These are phyloP conservation scores for Davidsoniella australis DNA, from an alignment of 2,329 filamentous ascomycete species.

Conservation along the genomic window DNA sequence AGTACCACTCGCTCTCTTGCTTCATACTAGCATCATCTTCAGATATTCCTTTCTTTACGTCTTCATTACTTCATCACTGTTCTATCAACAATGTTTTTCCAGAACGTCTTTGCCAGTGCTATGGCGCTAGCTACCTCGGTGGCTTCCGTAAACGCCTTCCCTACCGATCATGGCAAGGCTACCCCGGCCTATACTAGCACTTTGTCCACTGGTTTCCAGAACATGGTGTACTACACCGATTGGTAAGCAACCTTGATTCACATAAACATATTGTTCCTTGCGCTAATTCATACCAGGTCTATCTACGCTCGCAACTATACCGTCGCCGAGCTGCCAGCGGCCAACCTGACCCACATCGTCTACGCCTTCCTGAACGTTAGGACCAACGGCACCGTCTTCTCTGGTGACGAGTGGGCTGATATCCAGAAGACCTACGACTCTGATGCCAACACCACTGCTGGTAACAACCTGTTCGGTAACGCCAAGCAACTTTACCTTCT, in stretches of 20 bases:
- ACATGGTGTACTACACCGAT: slow-evolving; percentile 13
- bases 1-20: neutral
- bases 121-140: slow-evolving; percentile 2
- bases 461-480: slow-evolving; percentile 66
- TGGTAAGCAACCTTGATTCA: slow-evolving; percentile 4
- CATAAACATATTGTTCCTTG: neutral
- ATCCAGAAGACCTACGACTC: slow-evolving; percentile 51
- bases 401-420: slow-evolving; percentile 56
- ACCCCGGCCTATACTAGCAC: neutral
- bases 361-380: slow-evolving; percentile 68
- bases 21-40: neutral
- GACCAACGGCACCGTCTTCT: slow-evolving; percentile 52
- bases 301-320: slow-evolving; percentile 63
- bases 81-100: slow-evolving; percentile 1
- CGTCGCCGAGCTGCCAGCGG: slow-evolving; percentile 50
- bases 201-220: neutral
- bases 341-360: slow-evolving; percentile 59
- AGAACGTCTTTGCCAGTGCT: slow-evolving; percentile 4
- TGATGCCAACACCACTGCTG: slow-evolving; percentile 21
- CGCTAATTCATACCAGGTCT: slow-evolving; percentile 26
- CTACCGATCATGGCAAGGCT: neutral
- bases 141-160: neutral
- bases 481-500: slow-evolving; percentile 63
- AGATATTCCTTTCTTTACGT: neutral
- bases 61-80: neutral